A percentile compares a stretch with the other conserved stretches of the same genome.
Evolutionary conservation across 441 rosid species (phyloP).

Genomic region (Biscutella auriculata): DNA sequence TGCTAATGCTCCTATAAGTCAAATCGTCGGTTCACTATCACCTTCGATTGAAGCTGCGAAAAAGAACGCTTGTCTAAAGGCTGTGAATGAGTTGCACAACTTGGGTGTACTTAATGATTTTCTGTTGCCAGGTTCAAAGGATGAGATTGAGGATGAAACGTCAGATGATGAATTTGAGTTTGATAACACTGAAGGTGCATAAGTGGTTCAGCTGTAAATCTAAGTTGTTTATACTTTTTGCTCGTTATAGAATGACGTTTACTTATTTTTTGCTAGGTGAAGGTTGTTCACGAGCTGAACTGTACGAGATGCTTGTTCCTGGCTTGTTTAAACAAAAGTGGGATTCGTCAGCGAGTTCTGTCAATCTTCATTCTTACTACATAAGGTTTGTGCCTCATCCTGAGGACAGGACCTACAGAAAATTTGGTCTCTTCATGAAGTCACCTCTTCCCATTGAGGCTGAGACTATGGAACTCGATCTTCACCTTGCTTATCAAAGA

Average conservation of each 20-base stretch:
- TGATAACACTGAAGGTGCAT: slow-evolving; percentile 43
- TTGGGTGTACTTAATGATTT: slow-evolving; percentile 61
- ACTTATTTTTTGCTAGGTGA: slow-evolving; percentile 32
- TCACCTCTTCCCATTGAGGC: slow-evolving; percentile 74
- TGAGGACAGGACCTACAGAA: slow-evolving; percentile 62
- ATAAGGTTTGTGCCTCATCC: slow-evolving; percentile 65
- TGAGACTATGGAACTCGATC: slow-evolving; percentile 61
- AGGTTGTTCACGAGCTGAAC: slow-evolving; percentile 45
- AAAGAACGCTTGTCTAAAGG: slow-evolving; percentile 76
- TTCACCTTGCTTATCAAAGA: slow-evolving; percentile 84
- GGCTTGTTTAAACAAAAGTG: slow-evolving; percentile 44
- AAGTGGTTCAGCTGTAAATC: slow-evolving; percentile 9
- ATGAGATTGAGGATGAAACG: slow-evolving; percentile 32
- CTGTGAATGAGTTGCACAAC: slow-evolving; percentile 72
- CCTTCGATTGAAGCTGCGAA: slow-evolving; percentile 73
- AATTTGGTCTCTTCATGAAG: slow-evolving; percentile 76
- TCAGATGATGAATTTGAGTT: slow-evolving; percentile 27
- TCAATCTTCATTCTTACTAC: slow-evolving; percentile 47
- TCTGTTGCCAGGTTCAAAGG: slow-evolving; percentile 48
- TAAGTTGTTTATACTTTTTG: slow-evolving; percentile 4
- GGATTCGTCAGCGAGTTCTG: slow-evolving; percentile 30
- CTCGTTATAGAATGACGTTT: not conserved
- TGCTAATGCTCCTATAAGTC: slow-evolving; percentile 70
- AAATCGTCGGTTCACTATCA: slow-evolving; percentile 45
- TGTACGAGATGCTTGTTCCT: slow-evolving; percentile 82